These are phyloP conservation scores for Tetradesmus lagerheimii DNA, from an alignment of 139 green algal genomes.

Conservation along the genomic window DNA sequence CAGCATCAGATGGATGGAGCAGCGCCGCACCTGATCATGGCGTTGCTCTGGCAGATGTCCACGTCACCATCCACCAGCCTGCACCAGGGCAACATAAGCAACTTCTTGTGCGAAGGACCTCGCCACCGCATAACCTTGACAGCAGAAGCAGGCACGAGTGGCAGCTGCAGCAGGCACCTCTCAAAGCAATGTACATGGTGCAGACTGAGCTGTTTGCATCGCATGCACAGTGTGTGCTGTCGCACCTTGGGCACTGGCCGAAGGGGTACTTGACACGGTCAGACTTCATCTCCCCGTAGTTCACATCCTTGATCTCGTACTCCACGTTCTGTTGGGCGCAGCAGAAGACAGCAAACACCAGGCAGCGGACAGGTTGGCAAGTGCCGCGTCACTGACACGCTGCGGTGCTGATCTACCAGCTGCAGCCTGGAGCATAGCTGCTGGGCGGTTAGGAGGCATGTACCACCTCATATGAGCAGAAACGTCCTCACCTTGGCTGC, in stretches of 20 bases:
- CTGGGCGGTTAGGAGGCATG: no score
- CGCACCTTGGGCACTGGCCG: slow-evolving; percentile 52
- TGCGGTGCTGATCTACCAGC: no score
- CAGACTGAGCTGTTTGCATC: neutral
- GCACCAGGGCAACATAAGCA: neutral
- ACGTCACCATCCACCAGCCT: slow-evolving; percentile 63
- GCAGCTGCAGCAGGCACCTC: neutral
- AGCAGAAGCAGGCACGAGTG: neutral
- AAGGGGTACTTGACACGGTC: slow-evolving; percentile 59
- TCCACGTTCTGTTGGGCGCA: slow-evolving; percentile 39
- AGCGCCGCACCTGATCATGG: slow-evolving; percentile 55
- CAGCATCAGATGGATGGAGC: neutral
- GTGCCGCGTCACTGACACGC: no score
- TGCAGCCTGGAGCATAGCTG: no score
- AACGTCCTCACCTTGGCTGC: neutral
- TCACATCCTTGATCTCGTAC: slow-evolving; percentile 48
- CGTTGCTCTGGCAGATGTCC: slow-evolving; percentile 62
- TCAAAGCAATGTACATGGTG: no score
- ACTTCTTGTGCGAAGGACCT: no score
- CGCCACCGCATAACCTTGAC: neutral
- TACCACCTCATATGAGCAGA: no score
- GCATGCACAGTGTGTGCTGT: neutral
- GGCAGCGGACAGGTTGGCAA: neutral
- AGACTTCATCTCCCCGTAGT: slow-evolving; percentile 57
- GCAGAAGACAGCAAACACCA: neutral